phyloP scores from a whole-genome alignment of 2,329 filamentous ascomycete genomes.

The Coleophoma cylindrospora region DNA sequence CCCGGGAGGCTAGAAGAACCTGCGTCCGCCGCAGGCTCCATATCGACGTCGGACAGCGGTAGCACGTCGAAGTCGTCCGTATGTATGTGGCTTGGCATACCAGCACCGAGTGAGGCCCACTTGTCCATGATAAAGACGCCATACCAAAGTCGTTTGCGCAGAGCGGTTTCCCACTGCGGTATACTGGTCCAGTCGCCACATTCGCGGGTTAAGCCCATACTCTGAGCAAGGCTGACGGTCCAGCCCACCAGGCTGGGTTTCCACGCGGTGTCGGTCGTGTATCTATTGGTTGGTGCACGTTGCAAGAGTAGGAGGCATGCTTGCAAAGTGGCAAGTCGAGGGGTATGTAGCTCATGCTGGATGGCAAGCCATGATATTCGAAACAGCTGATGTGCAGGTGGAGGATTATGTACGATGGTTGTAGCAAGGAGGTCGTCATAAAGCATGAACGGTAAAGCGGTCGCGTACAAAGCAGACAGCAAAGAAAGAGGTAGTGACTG shows the following conservation, averaged over 20 bases:
- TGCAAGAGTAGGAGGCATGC: slow-evolving; percentile 28
- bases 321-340: slow-evolving; percentile 26
- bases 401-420: slow-evolving; percentile 26
- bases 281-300: slow-evolving; percentile 26
- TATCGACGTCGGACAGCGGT: slow-evolving; percentile 18
- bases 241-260: slow-evolving; percentile 27
- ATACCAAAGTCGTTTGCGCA: slow-evolving; percentile 28
- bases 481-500: slow-evolving; percentile 30
- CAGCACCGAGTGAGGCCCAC: slow-evolving; percentile 27
- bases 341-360: slow-evolving; percentile 28
- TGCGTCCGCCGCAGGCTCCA: slow-evolving; percentile 14
- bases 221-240: slow-evolving; percentile 27
- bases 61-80: slow-evolving; percentile 25
- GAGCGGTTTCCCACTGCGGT: slow-evolving; percentile 25
- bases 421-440: slow-evolving; percentile 33
- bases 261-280: slow-evolving; percentile 28
- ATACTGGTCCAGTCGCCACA: slow-evolving; percentile 25
- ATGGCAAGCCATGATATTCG: slow-evolving; percentile 26
- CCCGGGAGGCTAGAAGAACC: slow-evolving; percentile 11
- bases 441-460: slow-evolving; percentile 36
- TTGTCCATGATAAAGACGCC: slow-evolving; percentile 28
- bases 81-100: slow-evolving; percentile 28
- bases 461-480: slow-evolving; percentile 36
- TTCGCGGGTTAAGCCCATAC: slow-evolving; percentile 25
- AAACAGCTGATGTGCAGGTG: slow-evolving; percentile 23